Evolutionary conservation across 108 stramenopile species (phyloP).

Genomic region (Halocafeteria seosinensis): DNA sequence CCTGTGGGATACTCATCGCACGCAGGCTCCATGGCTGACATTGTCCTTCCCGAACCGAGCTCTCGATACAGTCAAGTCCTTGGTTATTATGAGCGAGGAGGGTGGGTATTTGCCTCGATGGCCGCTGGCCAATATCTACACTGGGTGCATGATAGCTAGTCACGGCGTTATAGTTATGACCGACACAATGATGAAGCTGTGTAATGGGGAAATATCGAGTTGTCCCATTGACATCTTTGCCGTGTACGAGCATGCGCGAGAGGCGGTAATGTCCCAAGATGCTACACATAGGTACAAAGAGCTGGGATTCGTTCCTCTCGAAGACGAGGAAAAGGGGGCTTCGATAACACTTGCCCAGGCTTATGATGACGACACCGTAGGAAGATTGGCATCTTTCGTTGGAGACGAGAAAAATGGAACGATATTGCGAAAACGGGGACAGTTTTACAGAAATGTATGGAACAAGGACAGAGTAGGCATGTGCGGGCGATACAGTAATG

Average conservation of each 20-base stretch:
- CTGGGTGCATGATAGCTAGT: conserved; percentile 11
- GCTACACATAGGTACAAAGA: not conserved
- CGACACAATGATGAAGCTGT: conserved; percentile 1
- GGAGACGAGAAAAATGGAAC: no score
- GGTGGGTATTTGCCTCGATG: conserved; percentile 5
- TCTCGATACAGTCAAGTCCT: not conserved
- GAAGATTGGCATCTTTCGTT: no score
- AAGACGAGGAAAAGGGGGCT: not conserved
- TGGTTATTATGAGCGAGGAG: not conserved
- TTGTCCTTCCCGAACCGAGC: not conserved
- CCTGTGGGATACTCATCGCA: conserved; percentile 17
- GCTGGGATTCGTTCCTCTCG: not conserved
- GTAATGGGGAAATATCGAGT: not conserved
- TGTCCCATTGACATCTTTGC: not conserved
- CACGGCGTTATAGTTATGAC: not conserved
- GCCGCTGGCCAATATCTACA: conserved; percentile 5
- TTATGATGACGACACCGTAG: not conserved
- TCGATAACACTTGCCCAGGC: not conserved
- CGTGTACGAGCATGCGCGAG: not conserved
- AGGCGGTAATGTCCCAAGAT: no score
- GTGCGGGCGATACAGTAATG: conserved; percentile 1
- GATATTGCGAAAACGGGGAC: not conserved
- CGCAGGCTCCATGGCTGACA: not conserved
- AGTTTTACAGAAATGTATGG: not conserved
- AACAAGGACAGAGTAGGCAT: not conserved